Base-by-base conservation (phyloP, 2,329 filamentous ascomycete species). In the Microdochium trichocladiopsis region DNA sequence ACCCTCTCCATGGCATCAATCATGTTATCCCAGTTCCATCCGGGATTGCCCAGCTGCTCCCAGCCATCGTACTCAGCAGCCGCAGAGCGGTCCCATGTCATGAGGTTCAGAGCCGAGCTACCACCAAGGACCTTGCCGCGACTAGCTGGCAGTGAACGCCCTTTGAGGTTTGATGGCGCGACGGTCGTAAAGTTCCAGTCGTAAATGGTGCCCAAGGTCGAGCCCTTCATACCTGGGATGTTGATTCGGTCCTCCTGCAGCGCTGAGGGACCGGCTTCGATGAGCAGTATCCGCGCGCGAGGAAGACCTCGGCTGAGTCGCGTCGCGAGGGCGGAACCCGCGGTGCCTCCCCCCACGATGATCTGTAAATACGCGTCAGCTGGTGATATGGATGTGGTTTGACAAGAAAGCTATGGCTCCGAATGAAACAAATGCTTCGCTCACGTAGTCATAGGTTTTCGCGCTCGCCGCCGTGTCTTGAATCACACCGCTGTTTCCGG, bases 121-220 rank as follows among this genome's bases (percentile, higher is more conserved):
- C 75, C 75, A 12, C 75, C 75, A 0, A 79, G 66, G 1, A 74
- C 70, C 49, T 73, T 72, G 11, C 72, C 75, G 5, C 73, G 65
- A 14, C 67, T 68, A 36, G 72, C 68, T 4, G 61, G 49, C 22
- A 75, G 68, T 6, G 63, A 55, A 1, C 71, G 66, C 9, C 64
- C 61, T n/a, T 70, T 67, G 3, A 74, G 66, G 21, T 62, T 55
- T 2, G 63, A 53, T 50, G 75, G 72, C 2, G 71, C 63, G 6
- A 63, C 61, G 0, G 72, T 72, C 10, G 69, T 65, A 58, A 75
- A 71, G 49, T 67, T 69, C 60, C 72, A 70, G 59, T 75, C 65
- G 36, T 63, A 65, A 2, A 52, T 52, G 10, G 53, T 57, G 14
- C 55, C 58, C 21, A 61, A 36, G 12, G 60, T 59, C 16, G 59